These are phyloP conservation scores for Dothiorella sarmentorum DNA, from an alignment of 2,329 filamentous ascomycete genomes.

Conservation along the genomic window DNA sequence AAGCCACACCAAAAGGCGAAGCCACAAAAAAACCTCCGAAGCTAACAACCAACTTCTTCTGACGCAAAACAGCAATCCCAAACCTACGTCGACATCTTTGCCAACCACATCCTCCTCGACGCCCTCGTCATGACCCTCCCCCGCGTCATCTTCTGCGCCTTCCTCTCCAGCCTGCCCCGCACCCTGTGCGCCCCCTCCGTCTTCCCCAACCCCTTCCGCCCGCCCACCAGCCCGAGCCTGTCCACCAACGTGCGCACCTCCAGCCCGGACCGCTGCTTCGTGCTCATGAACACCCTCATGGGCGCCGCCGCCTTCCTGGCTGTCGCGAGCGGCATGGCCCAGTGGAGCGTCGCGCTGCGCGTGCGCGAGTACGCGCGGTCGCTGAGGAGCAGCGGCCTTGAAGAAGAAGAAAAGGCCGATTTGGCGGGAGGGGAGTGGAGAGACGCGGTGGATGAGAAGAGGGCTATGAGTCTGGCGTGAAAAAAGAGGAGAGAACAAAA, in stretches of 20 bases:
- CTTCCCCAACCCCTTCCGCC: slow-evolving; percentile 14
- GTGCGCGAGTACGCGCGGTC: slow-evolving; percentile 30
- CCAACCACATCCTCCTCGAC: slow-evolving; percentile 28
- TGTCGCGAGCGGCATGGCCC: slow-evolving; percentile 29
- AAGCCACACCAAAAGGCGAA: too few species aligned
- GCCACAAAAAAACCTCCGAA: too few species aligned
- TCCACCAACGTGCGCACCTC: slow-evolving; percentile 20
- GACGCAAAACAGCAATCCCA: slow-evolving; percentile 21
- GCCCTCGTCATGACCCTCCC: slow-evolving; percentile 25
- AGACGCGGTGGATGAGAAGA: not conserved
- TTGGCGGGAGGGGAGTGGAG: not conserved
- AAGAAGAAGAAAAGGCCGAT: slow-evolving; percentile 1
- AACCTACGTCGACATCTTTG: slow-evolving; percentile 22
- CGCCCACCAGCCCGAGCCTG: slow-evolving; percentile 7
- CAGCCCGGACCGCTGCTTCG: slow-evolving; percentile 29
- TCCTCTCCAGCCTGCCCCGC: slow-evolving; percentile 19
- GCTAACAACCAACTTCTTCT: too few species aligned
- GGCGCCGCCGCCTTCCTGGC: slow-evolving; percentile 25
- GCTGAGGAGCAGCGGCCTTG: slow-evolving; percentile 14
- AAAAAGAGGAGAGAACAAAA: not conserved
- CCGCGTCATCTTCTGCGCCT: slow-evolving; percentile 22
- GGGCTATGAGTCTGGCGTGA: not conserved
- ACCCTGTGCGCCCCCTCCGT: slow-evolving; percentile 18
- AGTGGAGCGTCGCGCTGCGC: slow-evolving; percentile 34
- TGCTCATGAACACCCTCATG: slow-evolving; percentile 27